phyloP scores from a whole-genome alignment of 208 protist species.

The Wallacemonas sp. region DNA sequence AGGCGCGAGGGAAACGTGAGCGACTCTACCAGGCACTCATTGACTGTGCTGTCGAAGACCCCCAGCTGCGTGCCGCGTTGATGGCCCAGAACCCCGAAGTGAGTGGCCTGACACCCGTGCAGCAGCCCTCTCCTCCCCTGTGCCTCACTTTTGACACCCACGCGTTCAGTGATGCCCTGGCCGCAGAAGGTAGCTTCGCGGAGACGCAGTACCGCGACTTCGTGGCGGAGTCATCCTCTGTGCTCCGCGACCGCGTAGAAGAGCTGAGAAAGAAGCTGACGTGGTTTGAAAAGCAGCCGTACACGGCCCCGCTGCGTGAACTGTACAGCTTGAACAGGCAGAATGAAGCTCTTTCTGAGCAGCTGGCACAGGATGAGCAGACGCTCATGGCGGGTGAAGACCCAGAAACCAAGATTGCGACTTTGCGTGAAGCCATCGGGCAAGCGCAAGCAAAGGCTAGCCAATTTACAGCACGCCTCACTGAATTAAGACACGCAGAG shows the following conservation, averaged over 20 bases:
- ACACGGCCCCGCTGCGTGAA: slow-evolving; percentile 37
- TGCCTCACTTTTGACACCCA: background rate
- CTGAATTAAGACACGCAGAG: slow-evolving; percentile 31
- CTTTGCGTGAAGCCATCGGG: slow-evolving; percentile 17
- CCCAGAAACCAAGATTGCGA: slow-evolving; percentile 17
- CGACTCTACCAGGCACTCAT: background rate
- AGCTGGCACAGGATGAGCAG: slow-evolving; percentile 14
- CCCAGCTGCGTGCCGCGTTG: background rate
- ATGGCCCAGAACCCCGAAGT: background rate
- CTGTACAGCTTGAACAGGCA: slow-evolving; percentile 24
- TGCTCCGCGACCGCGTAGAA: slow-evolving; percentile 20
- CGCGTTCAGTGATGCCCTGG: background rate
- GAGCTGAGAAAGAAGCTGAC: slow-evolving; percentile 49
- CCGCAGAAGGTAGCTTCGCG: slow-evolving; percentile 1
- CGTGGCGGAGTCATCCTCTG: background rate
- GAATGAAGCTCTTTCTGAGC: slow-evolving; percentile 16
- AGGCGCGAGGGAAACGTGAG: too few species aligned
- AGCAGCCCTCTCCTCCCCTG: background rate
- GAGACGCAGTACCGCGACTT: slow-evolving; percentile 20
- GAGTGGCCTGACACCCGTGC: slow-evolving; percentile 1
- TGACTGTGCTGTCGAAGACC: background rate
- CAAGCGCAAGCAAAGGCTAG: background rate
- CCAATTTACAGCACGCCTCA: slow-evolving; percentile 17
- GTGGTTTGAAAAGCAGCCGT: slow-evolving; percentile 48
- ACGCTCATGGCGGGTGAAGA: background rate